Evolutionary conservation across 2,329 filamentous ascomycete species (phyloP), one percentile per base, ranked within the genome.

Genomic region (Fusarium devonianum): DNA sequence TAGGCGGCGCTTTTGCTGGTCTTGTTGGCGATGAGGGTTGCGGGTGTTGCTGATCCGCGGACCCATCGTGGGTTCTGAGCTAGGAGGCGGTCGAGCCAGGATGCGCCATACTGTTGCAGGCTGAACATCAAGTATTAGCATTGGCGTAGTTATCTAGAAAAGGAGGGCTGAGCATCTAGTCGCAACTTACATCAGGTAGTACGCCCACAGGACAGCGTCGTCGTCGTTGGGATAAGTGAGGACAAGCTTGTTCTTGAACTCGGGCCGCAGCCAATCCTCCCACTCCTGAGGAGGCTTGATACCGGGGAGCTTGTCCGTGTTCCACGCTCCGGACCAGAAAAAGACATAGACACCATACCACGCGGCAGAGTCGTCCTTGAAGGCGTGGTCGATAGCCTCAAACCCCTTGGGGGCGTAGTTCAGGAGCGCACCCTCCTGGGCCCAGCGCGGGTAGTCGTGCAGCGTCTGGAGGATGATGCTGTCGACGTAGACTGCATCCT

Each of bases 151-250:
- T n/a, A n/a, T n/a, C n/a, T n/a, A n/a, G n/a, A n/a, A n/a, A n/a
- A n/a, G n/a, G n/a, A n/a, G n/a, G n/a, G n/a, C n/a, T n/a, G n/a
- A n/a, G n/a, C n/a, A n/a, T n/a, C n/a, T n/a, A n/a, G n/a, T n/a
- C n/a, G n/a, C n/a, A 11, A 61, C 73, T 69, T 63, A 76, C 74
- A 82, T 74, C 2, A 79, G 66, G 29, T 80, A 70, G 30, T 78
- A 81, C 3, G 75, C 74, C 30, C 71, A 82, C 1, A 80, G 67
- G 3, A 83, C 75, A 0, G 81, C 80, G 43, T 84, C 81, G 30
- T 84, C 81, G 29, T 83, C 81, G 49, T 83, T 81, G 8, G 81
- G 81, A 46, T 83, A 83, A 0, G 79, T 82, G 9, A 83, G 62
- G 3, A 77, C 76, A 4, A 83, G 67, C 63, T 79, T 82, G 50